Conservation (phyloP, 352 stramenopile species). For the Pythium guiyangense region DNA sequence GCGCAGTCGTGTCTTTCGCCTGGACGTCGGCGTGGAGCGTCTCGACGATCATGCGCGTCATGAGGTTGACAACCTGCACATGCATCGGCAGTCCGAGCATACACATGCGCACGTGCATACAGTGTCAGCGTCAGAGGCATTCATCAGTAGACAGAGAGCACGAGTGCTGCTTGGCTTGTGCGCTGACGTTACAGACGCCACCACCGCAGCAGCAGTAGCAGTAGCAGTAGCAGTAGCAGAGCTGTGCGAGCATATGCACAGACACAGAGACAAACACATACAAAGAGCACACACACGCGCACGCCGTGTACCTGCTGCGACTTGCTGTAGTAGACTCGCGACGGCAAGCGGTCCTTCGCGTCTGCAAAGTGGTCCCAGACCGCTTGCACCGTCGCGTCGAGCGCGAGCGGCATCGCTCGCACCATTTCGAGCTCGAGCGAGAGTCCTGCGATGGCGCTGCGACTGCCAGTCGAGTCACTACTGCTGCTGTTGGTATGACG, state of each 20-base stretch:
- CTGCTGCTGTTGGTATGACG: not conserved
- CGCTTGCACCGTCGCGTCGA: conserved; percentile 25
- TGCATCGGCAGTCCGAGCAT: not conserved
- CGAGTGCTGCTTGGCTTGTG: no score
- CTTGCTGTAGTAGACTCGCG: conserved; percentile 36
- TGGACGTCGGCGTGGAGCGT: conserved; percentile 48
- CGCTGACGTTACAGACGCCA: no score
- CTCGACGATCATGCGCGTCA: conserved; percentile 52
- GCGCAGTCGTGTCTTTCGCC: conserved; percentile 33
- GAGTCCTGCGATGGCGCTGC: no score
- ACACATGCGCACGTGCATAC: not conserved
- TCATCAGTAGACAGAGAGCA: no score
- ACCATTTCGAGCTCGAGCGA: conserved; percentile 36
- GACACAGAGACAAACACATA: no score
- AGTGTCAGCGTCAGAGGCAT: no score
- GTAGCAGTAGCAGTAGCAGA: no score
- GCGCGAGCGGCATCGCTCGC: conserved; percentile 45
- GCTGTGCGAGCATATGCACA: no score
- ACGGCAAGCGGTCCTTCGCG: conserved; percentile 32
- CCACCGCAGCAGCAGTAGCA: no score
- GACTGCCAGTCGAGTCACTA: not conserved
- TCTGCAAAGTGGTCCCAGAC: conserved; percentile 40
- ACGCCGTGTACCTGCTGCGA: conserved; percentile 27
- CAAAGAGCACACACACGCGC: no score
- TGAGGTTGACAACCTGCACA: conserved; percentile 4